Base-by-base conservation (phyloP, 2,329 filamentous ascomycete genomes). In the Colletotrichum neosansevieriae region DNA sequence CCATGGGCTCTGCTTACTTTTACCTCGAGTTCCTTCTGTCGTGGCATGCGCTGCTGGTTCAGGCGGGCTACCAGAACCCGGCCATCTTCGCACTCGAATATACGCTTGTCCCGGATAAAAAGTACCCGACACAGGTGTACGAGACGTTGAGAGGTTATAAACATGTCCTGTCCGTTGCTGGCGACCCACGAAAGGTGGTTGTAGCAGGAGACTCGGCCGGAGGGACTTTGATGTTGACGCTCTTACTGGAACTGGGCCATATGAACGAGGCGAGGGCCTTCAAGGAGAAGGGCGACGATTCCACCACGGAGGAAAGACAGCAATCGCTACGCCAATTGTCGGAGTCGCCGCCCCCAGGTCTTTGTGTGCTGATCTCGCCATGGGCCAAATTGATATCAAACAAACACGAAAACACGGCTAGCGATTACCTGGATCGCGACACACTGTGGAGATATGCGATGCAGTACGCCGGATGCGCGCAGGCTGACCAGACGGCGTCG, bases 11-110 rank as follows among this genome's bases (percentile, higher is more conserved):
- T 12, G 84, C 86, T 17, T 92, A 92, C 80, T 97, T 97, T 78
- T 97, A 97, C 77, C 86, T 94, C 40, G 94, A 97, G 74, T 96
- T 95, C 72, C 83, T 97, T 3, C 81, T 95, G 61, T 87, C 89
- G 9, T 94, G 91, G 90, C 81, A 92, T 12, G 83, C 85, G 49
- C 80, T 94, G 17, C 83, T 97, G 44, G 84, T 88, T 63, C 80
- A 86, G 58, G 81, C 84, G 17, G 91, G 91, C 1, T 95, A 91
- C 76, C 77, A 81, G 10, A 96, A 94, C 74, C 93, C 93, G 0
- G 91, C 92, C 21, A 86, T 96, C 3, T 94, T 96, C 75, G 89
- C 91, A 1, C 82, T 96, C 5, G 92, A 96, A 68, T 96, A 96
- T 76, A 93, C 91, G 0, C 83, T 97, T 1, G 92, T 94, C 0